Conservation (phyloP, 805 yeast species). For the Starmerella vitae region DNA sequence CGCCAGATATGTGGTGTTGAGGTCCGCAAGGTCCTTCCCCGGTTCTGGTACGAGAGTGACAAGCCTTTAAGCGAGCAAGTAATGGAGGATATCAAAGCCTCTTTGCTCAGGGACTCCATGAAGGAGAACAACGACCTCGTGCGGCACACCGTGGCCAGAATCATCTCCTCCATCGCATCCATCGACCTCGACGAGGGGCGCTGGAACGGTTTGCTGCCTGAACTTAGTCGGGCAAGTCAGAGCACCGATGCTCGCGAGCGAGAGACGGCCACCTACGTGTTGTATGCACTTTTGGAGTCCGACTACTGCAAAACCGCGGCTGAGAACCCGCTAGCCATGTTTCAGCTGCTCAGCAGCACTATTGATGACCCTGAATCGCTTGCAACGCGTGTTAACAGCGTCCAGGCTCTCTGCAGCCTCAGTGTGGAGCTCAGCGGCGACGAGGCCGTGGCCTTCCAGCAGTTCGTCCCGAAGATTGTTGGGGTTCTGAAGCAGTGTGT, state of each 20-base stretch:
- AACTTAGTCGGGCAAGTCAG: conserved; percentile 54
- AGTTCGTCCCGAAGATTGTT: conserved; percentile 66
- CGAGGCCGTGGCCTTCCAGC: conserved; percentile 37
- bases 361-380: conserved; percentile 46
- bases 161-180: conserved; percentile 73
- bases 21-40: conserved; percentile 66
- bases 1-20: conserved; percentile 95
- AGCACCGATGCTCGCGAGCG: conserved; percentile 44
- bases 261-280: conserved; percentile 71
- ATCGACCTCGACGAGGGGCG: conserved; percentile 50
- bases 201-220: conserved; percentile 70
- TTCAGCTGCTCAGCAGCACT: conserved; percentile 56
- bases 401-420: conserved; percentile 66
- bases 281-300: conserved; percentile 60
- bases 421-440: conserved; percentile 42
- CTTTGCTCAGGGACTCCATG: conserved; percentile 58
- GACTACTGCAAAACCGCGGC: conserved; percentile 19
- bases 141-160: conserved; percentile 81
- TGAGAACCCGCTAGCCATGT: conserved; percentile 41
- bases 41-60: conserved; percentile 43
- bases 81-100: conserved; percentile 49
- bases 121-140: conserved; percentile 48
- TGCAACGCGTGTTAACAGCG: conserved; percentile 70
- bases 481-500: conserved; percentile 66
- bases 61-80: conserved; percentile 34